phyloP scores from a whole-genome alignment of 148 eudicot species.

The Dianthus caryophyllus region DNA sequence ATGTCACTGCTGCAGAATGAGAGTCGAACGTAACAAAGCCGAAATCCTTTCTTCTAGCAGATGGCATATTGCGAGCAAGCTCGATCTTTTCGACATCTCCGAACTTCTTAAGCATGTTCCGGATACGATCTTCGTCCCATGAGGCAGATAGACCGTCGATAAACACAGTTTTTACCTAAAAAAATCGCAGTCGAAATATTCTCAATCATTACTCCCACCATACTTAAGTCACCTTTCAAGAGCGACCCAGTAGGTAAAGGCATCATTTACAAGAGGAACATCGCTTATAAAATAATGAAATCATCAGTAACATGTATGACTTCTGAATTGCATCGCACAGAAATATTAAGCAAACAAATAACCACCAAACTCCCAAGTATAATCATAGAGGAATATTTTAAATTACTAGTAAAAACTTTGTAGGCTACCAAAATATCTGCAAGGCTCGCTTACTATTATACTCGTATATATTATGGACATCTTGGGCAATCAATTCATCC shows the following conservation, averaged over 20 bases:
- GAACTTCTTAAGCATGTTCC: constrained; percentile 58
- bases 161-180: constrained; percentile 89
- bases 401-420: background rate
- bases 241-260: background rate
- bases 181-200: constrained; percentile 22
- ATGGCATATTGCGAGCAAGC: constrained; percentile 98
- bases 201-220: constrained; percentile 4
- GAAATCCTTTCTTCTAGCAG: constrained; percentile 94
- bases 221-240: background rate
- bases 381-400: background rate
- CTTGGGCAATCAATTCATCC: constrained; percentile 18
- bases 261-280: background rate
- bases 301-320: background rate
- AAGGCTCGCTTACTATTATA: background rate
- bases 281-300: background rate
- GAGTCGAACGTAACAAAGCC: constrained; percentile 88
- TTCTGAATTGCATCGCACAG: background rate
- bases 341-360: constrained; percentile 1
- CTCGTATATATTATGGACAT: background rate
- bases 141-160: constrained; percentile 86
- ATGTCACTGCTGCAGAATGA: constrained; percentile 86
- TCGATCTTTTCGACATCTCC: constrained; percentile 85
- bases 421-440: background rate
- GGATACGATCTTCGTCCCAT: constrained; percentile 93
- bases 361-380: background rate